Conservation (phyloP, 2,329 filamentous ascomycete species). For the Aureobasidium sp. region DNA sequence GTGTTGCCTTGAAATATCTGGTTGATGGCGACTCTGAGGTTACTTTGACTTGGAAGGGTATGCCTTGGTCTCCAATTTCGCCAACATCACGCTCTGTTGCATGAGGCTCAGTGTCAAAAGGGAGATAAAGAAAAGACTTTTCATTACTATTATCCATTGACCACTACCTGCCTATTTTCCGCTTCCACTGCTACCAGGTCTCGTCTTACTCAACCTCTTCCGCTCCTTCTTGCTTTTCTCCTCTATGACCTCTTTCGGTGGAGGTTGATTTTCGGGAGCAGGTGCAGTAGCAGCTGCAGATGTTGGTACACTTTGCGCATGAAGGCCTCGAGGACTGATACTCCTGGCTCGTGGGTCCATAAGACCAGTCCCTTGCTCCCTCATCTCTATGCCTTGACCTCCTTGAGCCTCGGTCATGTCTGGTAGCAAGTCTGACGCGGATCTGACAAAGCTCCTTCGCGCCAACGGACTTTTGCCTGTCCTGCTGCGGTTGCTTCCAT, state of each 20-base stretch:
- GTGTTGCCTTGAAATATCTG: slow-evolving; percentile 18
- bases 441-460: slow-evolving; percentile 34
- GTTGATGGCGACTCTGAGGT: slow-evolving; percentile 19
- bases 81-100: not conserved
- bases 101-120: not conserved
- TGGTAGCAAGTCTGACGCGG: slow-evolving; percentile 18
- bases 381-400: slow-evolving; percentile 11
- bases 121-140: not conserved
- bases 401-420: not conserved
- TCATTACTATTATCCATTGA: slow-evolving; percentile 1
- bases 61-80: slow-evolving; percentile 18
- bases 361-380: not conserved
- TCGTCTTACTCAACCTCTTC: slow-evolving; percentile 12
- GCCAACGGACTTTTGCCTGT: slow-evolving; percentile 40
- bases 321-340: not conserved
- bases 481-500: slow-evolving; percentile 16
- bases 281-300: not conserved
- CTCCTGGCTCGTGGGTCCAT: slow-evolving; percentile 12
- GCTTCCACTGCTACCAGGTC: slow-evolving; percentile 10
- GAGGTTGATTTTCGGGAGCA: not conserved
- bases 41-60: slow-evolving; percentile 25
- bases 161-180: not conserved
- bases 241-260: not conserved
- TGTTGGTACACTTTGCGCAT: not conserved
- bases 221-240: slow-evolving; percentile 5